Base-by-base conservation (phyloP, 148 eudicot species). In the Persicaria maculosa region DNA sequence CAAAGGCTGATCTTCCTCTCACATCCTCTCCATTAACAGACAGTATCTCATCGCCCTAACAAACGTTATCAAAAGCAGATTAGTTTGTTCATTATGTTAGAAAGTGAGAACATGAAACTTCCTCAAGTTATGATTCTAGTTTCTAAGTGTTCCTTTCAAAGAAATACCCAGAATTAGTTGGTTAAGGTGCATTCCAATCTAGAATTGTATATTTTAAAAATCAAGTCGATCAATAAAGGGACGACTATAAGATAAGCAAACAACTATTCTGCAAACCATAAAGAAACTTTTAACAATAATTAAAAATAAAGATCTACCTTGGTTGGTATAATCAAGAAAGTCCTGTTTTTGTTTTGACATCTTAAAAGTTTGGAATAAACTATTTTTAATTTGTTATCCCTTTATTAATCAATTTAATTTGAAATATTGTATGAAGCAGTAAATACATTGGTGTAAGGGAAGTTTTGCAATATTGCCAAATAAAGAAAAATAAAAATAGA, bases 11-110 rank as follows among this genome's bases (percentile, higher is more conserved):
- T 82, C 86, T 87, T 16, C 98, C 96, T 74, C 78, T 84, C 77
- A 94, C 88, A 85, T 91, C 91, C 76, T 85, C 87, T 74, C 91
- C 98, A 75, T 94, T 88, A 72, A 94, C 91, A 40, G 90, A 86
- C 71, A 94, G 78, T 45, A 94, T 48, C 82, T 91, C 97, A 81
- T 94, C 98, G 68, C 98, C 98, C 98, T 94, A 50, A 40, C 64
- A 78, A 22, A 64, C 71, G 72, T 55, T 77, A 73, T 0, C n/a
- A 55, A 36, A 72, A 19, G 58, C 58, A 54, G 7, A 54, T 16
- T 4, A 54, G 16, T 54, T 50, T 54, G 20, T n/a, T n/a, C 19
- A 54, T 6, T 19, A n/a, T 16, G 58, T 7, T 54, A n/a, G 7
- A 6, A 54, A 16, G n/a, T 54, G n/a, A n/a, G 19, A 54, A 54